phyloP scores from a whole-genome alignment of 1,139 yeast genomes.

The Blastobotrys petasosporus region DNA sequence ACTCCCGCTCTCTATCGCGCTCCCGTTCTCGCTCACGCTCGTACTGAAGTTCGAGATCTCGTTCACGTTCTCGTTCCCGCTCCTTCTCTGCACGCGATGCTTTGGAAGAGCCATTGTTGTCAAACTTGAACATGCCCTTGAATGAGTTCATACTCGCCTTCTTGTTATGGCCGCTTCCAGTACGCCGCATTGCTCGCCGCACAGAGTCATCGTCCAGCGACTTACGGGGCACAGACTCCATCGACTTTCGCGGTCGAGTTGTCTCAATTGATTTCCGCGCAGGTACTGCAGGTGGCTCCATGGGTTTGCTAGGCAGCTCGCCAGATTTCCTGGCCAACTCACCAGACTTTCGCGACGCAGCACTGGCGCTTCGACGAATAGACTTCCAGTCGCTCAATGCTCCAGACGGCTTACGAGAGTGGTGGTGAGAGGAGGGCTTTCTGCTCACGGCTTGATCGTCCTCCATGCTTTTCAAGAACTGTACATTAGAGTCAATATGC shows the following conservation, averaged over 20 bases:
- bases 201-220: constrained; percentile 3
- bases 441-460: constrained; percentile 14
- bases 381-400: constrained; percentile 5
- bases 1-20: no score
- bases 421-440: constrained; percentile 5
- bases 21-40: no score
- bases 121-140: constrained; percentile 24
- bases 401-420: constrained; percentile 26
- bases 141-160: constrained; percentile 26
- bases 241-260: no score
- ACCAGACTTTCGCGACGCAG: neutral
- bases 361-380: constrained; percentile 7
- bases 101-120: constrained; percentile 5
- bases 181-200: neutral
- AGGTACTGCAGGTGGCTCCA: neutral
- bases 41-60: no score
- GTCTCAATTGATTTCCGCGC: no score
- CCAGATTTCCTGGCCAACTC: neutral
- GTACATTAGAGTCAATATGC: constrained; percentile 45
- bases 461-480: constrained; percentile 52
- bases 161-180: constrained; percentile 19
- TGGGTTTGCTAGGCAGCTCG: constrained; percentile 1
- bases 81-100: no score
- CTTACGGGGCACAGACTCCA: neutral
- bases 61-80: no score